Conservation (phyloP, 805 yeast species). For the Wickerhamomyces kurtzmanii region DNA sequence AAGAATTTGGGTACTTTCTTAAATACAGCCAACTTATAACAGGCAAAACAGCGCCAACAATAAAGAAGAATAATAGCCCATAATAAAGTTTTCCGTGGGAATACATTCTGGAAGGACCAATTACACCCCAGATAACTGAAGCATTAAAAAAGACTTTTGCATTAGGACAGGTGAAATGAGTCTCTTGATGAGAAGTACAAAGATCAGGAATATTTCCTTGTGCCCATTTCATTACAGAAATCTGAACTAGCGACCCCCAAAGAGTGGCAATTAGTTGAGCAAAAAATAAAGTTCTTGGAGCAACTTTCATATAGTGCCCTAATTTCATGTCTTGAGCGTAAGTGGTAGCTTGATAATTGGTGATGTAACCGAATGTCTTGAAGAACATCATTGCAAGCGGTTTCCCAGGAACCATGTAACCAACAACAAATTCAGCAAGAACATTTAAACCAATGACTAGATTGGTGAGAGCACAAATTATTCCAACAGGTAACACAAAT, state of each 20-base stretch:
- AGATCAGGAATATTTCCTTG: slow-evolving; percentile 25
- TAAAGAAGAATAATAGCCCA: slow-evolving; percentile 46
- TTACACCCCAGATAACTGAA: slow-evolving; percentile 51
- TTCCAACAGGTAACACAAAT: slow-evolving; percentile 51
- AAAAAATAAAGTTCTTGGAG: slow-evolving; percentile 50
- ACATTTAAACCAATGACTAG: slow-evolving; percentile 49
- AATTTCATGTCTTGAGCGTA: slow-evolving; percentile 48
- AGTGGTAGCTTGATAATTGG: slow-evolving; percentile 42
- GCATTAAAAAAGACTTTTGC: slow-evolving; percentile 40
- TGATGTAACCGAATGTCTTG: slow-evolving; percentile 49
- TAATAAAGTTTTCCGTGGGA: slow-evolving; percentile 37
- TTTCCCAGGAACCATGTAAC: slow-evolving; percentile 53
- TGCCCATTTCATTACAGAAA: slow-evolving; percentile 32
- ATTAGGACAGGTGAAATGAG: slow-evolving; percentile 37
- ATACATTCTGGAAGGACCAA: slow-evolving; percentile 57
- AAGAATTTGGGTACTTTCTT: slow-evolving; percentile 27
- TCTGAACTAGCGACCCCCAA: slow-evolving; percentile 32
- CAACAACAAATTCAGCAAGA: slow-evolving; percentile 53
- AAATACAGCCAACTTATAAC: slow-evolving; percentile 27
- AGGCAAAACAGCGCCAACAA: slow-evolving; percentile 43
- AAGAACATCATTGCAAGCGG: slow-evolving; percentile 55
- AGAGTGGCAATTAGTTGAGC: slow-evolving; percentile 36
- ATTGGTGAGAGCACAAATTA: slow-evolving; percentile 57
- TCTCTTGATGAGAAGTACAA: slow-evolving; percentile 31
- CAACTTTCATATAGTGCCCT: slow-evolving; percentile 56